These are phyloP conservation scores for Phytophthora quininea DNA, from an alignment of 352 stramenopile genomes.

Conservation along the genomic window DNA sequence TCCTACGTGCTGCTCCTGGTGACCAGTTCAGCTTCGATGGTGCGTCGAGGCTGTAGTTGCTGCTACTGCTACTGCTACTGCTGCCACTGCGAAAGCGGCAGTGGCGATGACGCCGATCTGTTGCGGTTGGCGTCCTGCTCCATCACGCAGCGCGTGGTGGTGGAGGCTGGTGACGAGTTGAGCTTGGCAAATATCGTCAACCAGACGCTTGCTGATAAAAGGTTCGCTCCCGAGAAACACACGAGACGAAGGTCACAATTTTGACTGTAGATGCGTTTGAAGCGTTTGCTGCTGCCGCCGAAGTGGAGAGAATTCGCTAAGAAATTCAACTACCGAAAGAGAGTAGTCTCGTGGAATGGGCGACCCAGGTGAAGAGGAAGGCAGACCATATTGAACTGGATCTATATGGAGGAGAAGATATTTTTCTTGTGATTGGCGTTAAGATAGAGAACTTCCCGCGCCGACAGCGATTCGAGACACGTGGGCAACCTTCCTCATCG, in stretches of 20 bases:
- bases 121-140: too few relatives aligned
- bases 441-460: constrained; percentile 48
- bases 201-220: background rate
- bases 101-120: too few relatives aligned
- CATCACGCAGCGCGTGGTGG: too few relatives aligned
- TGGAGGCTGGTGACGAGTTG: too few relatives aligned
- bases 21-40: too few relatives aligned
- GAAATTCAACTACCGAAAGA: background rate
- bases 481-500: constrained; percentile 36
- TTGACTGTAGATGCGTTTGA: constrained; percentile 8
- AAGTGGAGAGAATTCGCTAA: background rate
- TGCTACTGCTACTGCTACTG: too few relatives aligned
- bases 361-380: background rate
- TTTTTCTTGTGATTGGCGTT: constrained; percentile 50
- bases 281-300: background rate
- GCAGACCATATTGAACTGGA: background rate
- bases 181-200: too few relatives aligned
- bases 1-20: too few relatives aligned
- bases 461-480: constrained; percentile 48
- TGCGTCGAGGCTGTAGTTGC: too few relatives aligned
- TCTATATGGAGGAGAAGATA: background rate
- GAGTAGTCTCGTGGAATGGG: constrained; percentile 19
- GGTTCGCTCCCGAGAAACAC: constrained; percentile 4
- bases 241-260: constrained; percentile 11
- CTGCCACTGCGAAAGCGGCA: too few relatives aligned